Evolutionary conservation across 2,329 filamentous ascomycete species (phyloP), one percentile per base, ranked within the genome.

Genomic region (Ceratocystis papillata): DNA sequence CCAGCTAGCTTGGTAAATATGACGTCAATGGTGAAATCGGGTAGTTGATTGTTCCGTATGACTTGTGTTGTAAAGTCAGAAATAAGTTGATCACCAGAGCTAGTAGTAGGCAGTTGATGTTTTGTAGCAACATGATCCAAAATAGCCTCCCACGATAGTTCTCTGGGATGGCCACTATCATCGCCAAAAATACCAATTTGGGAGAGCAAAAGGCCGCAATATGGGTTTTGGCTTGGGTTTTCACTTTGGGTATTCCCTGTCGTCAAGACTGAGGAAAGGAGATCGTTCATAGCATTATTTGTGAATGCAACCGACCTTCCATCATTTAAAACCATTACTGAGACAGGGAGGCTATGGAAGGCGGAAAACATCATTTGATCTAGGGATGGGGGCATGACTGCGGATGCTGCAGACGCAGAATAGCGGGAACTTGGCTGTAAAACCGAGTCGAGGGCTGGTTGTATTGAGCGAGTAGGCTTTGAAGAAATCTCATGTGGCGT

Each of bases 131-230:
- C 70, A 17, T 79, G 78, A 66, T 86, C 81, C 7, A 87, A 74
- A 66, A 87, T 84, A 7, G 76, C 71, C 25, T 84, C 81, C 81
- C 82, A 85, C 1, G 77, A 77, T n/a, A 83, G 75, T 80, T 81
- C 84, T 1, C 84, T 77, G 1, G 81, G 82, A 41, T 76, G 76
- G 1, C 86, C 87, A 69, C 89, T 83, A 70, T 89, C 85, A 10
- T 90, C 72, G 76, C 91, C 81, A 69, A 91, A 87, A 66, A 92
- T 80, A 0, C 88, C 88, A 10, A 92, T 79, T 70, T 90, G 83
- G 5, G 83, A 82, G 62, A 92, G 76, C 0, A 83, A 41, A 30
- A 68, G 33, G 1, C 67, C 67, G 7, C n/a, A 41, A 25, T 63
- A 66, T 5, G 57, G 33, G 4, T 44, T 57, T 22, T 28, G 28